Evolutionary conservation across 1,284 basidiomycete species (phyloP).

Genomic region (Cryptococcus amylolentus): DNA sequence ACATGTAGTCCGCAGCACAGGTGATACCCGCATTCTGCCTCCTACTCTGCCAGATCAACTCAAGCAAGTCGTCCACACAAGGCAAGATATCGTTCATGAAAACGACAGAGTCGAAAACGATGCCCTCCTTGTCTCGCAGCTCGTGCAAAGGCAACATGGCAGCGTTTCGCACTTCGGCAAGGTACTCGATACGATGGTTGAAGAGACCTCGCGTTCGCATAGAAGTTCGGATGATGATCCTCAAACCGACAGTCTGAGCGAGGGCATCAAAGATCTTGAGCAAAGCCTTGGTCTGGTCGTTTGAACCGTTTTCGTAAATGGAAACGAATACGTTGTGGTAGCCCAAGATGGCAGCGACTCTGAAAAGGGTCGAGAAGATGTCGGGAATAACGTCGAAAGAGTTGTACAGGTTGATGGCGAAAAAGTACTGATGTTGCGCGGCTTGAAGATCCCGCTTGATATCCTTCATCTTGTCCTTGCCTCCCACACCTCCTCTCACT

Average conservation of each 20-base stretch:
- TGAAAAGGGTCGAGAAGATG: slow-evolving; percentile 91
- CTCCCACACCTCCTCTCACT: slow-evolving; percentile 53
- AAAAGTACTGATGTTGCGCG: slow-evolving; percentile 89
- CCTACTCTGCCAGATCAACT: slow-evolving; percentile 90
- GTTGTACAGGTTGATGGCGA: slow-evolving; percentile 96
- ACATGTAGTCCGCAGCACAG: slow-evolving; percentile 96
- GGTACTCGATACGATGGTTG: slow-evolving; percentile 96
- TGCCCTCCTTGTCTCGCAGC: slow-evolving; percentile 78
- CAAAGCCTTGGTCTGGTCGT: slow-evolving; percentile 92
- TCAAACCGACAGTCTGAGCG: slow-evolving; percentile 78
- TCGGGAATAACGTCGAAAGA: slow-evolving; percentile 97
- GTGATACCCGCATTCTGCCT: slow-evolving; percentile 92
- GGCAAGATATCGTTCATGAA: slow-evolving; percentile 99
- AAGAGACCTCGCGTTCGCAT: slow-evolving; percentile 89
- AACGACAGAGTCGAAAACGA: slow-evolving; percentile 88
- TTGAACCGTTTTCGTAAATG: slow-evolving; percentile 95
- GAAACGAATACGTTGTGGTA: slow-evolving; percentile 95
- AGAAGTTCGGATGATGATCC: slow-evolving; percentile 83
- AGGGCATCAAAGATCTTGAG: slow-evolving; percentile 88
- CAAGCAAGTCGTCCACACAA: slow-evolving; percentile 89
- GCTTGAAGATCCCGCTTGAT: slow-evolving; percentile 51
- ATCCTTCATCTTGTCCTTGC: slow-evolving; percentile 50
- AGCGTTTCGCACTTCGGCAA: slow-evolving; percentile 91
- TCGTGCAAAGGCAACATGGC: slow-evolving; percentile 91
- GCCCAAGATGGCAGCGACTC: slow-evolving; percentile 79